Evolutionary conservation across 148 eudicot species (phyloP).

Genomic region (Tetragonia tetragonoides): DNA sequence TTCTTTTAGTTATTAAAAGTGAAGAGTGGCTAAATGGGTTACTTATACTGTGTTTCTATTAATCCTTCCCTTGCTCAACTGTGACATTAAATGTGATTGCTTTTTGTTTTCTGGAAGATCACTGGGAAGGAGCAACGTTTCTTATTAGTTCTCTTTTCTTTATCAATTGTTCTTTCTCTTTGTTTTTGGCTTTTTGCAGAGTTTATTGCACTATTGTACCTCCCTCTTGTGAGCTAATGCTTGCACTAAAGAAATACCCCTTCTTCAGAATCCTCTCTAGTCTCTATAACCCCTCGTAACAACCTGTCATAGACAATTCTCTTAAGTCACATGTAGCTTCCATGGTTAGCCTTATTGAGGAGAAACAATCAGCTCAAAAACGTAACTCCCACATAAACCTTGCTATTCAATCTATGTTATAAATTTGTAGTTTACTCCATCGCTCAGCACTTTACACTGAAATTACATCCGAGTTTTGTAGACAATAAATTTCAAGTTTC

Average conservation of each 20-base stretch:
- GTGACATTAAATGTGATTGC: not conserved
- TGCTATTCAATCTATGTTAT: not conserved
- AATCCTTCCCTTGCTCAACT: not conserved
- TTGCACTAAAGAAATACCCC: not conserved
- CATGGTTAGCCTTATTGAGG: not conserved
- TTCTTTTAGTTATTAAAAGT: not conserved
- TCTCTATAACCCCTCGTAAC: not conserved
- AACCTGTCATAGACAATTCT: not conserved
- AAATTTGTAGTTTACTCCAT: not conserved
- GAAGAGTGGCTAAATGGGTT: not conserved
- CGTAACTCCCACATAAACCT: not conserved
- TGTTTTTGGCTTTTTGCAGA: not conserved
- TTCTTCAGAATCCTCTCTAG: slow-evolving; percentile 4
- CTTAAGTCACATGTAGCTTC: not conserved
- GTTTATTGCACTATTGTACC: not conserved
- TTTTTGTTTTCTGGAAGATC: not conserved
- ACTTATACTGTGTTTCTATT: not conserved
- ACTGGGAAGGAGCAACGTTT: not conserved
- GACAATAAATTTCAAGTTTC: not conserved
- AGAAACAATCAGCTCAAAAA: not conserved
- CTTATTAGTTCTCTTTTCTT: not conserved
- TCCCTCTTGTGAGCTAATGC: not conserved
- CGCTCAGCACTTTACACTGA: not conserved
- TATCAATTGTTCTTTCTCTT: not conserved
- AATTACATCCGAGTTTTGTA: no score